Conservation (phyloP, 140 eudicot species). For the Bidens hawaiensis region DNA sequence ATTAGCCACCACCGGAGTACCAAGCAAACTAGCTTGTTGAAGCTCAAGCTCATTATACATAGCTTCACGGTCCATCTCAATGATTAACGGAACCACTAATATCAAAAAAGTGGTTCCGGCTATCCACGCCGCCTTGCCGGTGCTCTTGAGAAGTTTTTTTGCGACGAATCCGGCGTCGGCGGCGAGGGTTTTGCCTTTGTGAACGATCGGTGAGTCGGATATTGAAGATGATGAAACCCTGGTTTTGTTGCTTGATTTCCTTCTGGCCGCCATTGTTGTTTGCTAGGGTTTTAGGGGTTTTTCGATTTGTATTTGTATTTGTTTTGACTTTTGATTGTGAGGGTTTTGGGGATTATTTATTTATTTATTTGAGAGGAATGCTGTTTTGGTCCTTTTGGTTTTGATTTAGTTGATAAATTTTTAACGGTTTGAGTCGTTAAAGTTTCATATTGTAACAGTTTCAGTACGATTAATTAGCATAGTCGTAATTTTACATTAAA, state of each 20-base stretch:
- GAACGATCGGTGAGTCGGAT: conserved; percentile 56
- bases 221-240: conserved; percentile 47
- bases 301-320: background rate
- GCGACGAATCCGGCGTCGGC: conserved; percentile 53
- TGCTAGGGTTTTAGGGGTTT: conserved; percentile 25
- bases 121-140: conserved; percentile 91
- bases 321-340: too few relatives aligned
- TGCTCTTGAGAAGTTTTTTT: conserved; percentile 60
- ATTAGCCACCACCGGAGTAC: conserved; percentile 38
- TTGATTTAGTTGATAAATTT: too few relatives aligned
- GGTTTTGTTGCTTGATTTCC: conserved; percentile 38
- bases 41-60: conserved; percentile 64
- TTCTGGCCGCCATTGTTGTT: conserved; percentile 35
- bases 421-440: too few relatives aligned
- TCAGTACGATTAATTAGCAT: too few relatives aligned
- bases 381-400: too few relatives aligned
- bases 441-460: too few relatives aligned
- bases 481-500: too few relatives aligned
- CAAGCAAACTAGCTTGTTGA: conserved; percentile 85
- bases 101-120: conserved; percentile 64
- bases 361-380: too few relatives aligned
- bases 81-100: conserved; percentile 64
- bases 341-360: conserved; percentile 1
- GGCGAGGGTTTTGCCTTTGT: conserved; percentile 56
- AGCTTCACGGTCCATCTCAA: conserved; percentile 82